Evolutionary conservation across 768 basidiomycete species (phyloP), one percentile per base, ranked within the genome.

Genomic region (Nidularia pulvinata): DNA sequence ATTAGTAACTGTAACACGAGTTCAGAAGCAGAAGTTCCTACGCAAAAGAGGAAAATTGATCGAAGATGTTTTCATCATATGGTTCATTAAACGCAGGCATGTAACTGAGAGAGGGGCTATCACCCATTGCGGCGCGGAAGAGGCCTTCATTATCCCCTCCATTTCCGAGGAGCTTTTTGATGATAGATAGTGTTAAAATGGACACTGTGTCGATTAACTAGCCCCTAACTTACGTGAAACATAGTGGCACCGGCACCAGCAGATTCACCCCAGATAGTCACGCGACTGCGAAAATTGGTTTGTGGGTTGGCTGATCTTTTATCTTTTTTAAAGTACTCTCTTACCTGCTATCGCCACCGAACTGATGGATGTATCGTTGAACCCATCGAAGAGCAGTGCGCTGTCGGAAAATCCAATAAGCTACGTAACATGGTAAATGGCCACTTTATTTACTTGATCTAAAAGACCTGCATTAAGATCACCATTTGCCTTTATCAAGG

Each of bases 211-310:
- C 25, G 3, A 4, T 30, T 30, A 30, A 30, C 25, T 30, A 30
- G 4, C 25, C 25, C 25, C 25, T 30, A 22, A 32, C 64, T 57
- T 58, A 67, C 74, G 46, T 76, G 74, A 51, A 69, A 75, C 68
- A 75, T 72, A 1, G 69, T 70, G 5, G 75, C 73, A 6, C 69
- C 75, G 51, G 75, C 75, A 10, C 74, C 75, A 14, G 75, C 73
- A 39, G 73, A 74, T 60, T 75, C 59, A 7, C 75, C 75, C 72
- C 72, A 76, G 10, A 76, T 75, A 16, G 75, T 75, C 32, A 76
- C 73, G 35, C 61, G 66, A 13, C 75, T 75, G 43, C 9, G 16
- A 35, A 33, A 48, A 36, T 6, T 47, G 13, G 25, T 13, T 33
- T 14, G 46, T 47, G 16, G 11, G 9, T 35, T 3, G 48, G 11